These are phyloP conservation scores for Magnaporthiopsis rhizophila DNA, from an alignment of 2,329 filamentous ascomycete genomes.

Conservation along the genomic window DNA sequence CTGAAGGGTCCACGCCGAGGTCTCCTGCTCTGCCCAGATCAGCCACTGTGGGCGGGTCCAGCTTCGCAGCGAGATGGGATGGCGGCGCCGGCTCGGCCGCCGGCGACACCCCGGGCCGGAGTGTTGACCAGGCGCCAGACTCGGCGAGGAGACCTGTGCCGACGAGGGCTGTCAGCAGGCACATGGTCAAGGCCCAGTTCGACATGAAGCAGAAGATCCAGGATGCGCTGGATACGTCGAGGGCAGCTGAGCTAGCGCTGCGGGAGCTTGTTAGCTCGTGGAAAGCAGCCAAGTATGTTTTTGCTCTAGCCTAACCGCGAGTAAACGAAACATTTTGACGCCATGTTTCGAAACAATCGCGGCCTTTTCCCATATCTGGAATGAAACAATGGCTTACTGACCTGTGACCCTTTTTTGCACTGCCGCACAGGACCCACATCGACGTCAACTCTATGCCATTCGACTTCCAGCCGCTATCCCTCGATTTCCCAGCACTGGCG, in stretches of 20 bases:
- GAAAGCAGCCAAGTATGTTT: slow-evolving; percentile 68
- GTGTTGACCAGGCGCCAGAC: slow-evolving; percentile 22
- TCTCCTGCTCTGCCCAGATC: slow-evolving; percentile 29
- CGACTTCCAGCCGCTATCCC: slow-evolving; percentile 76
- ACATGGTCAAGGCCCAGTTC: slow-evolving; percentile 49
- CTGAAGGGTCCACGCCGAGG: slow-evolving; percentile 22
- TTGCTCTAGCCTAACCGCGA: not conserved
- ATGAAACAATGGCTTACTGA: not conserved
- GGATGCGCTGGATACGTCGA: slow-evolving; percentile 70
- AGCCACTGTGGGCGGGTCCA: not conserved
- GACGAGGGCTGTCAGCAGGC: slow-evolving; percentile 39
- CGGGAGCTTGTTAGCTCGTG: slow-evolving; percentile 75
- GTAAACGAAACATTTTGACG: not conserved
- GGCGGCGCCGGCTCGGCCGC: slow-evolving; percentile 45
- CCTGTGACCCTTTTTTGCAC: not conserved
- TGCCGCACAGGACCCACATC: slow-evolving; percentile 39
- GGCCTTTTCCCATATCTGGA: not conserved
- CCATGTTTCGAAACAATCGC: not conserved
- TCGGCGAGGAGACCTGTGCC: slow-evolving; percentile 25
- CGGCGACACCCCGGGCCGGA: slow-evolving; percentile 31
- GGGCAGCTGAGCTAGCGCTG: slow-evolving; percentile 76
- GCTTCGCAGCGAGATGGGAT: slow-evolving; percentile 54
- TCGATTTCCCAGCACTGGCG: slow-evolving; percentile 80
- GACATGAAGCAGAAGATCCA: slow-evolving; percentile 56
- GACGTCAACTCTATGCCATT: slow-evolving; percentile 51